Evolutionary conservation across 2,329 filamentous ascomycete genomes (phyloP).

Genomic region (Davidsoniella australis): DNA sequence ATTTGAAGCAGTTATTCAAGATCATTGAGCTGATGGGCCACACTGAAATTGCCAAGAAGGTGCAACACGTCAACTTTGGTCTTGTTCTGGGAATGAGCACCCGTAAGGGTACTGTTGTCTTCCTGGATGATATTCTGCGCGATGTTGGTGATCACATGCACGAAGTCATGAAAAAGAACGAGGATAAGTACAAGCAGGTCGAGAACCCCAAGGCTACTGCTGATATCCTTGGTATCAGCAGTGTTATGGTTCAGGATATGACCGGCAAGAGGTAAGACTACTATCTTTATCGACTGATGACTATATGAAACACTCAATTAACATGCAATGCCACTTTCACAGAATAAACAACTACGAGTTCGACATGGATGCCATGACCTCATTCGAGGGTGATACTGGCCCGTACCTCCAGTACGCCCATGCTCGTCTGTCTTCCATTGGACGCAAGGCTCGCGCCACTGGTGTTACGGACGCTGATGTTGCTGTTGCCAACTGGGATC

Average conservation of each 20-base stretch:
- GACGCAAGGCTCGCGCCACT: slow-evolving; percentile 37
- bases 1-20: slow-evolving; percentile 60
- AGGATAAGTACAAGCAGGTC: slow-evolving; percentile 78
- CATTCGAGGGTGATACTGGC: slow-evolving; percentile 72
- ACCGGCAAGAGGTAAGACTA: slow-evolving; percentile 50
- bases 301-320: slow-evolving; percentile 8
- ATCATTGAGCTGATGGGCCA: slow-evolving; percentile 56
- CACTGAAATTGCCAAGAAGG: slow-evolving; percentile 48
- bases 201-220: slow-evolving; percentile 66
- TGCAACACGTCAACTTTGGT: slow-evolving; percentile 62
- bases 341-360: slow-evolving; percentile 54
- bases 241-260: slow-evolving; percentile 98
- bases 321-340: neutral
- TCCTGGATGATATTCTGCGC: slow-evolving; percentile 52
- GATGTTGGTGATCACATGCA: slow-evolving; percentile 93
- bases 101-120: slow-evolving; percentile 57
- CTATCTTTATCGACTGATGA: neutral
- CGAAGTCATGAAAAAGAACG: slow-evolving; percentile 85
- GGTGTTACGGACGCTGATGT: slow-evolving; percentile 40
- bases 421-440: slow-evolving; percentile 51
- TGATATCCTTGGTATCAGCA: slow-evolving; percentile 79
- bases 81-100: slow-evolving; percentile 56
- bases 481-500: slow-evolving; percentile 42
- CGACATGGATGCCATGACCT: slow-evolving; percentile 67
- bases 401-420: slow-evolving; percentile 76